Percentiles rank a stretch among this genome's conserved stretches.
Conservation (phyloP, 2,329 filamentous ascomycete genomes). For the Cordyceps cicadae region DNA sequence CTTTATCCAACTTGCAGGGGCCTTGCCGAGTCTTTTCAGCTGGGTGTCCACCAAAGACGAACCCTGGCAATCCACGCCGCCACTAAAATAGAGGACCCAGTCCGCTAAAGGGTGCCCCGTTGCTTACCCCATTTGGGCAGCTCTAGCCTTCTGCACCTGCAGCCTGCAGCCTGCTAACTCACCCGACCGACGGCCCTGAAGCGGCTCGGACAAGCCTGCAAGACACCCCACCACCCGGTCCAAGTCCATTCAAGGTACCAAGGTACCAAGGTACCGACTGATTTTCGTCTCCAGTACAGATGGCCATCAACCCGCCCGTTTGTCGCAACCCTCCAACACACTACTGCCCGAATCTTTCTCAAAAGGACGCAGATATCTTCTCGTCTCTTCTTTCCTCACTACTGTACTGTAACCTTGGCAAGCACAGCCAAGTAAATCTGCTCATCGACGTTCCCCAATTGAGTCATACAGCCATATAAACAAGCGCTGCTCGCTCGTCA, state of each 20-base stretch:
- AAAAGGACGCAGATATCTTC: slow-evolving; percentile 9
- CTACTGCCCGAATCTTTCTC: neutral
- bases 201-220: neutral
- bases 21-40: neutral
- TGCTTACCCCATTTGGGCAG: slow-evolving; percentile 4
- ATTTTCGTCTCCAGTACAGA: neutral
- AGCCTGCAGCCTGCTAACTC: too few relatives aligned
- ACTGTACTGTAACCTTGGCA: neutral
- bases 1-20: neutral
- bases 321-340: neutral
- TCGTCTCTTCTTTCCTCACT: neutral
- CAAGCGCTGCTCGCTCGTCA: slow-evolving; percentile 2
- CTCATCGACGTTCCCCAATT: neutral
- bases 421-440: neutral
- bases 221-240: too few relatives aligned
- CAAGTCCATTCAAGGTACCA: too few relatives aligned
- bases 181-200: neutral
- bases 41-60: neutral
- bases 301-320: neutral
- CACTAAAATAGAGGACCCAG: neutral
- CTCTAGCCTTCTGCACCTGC: neutral
- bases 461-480: neutral
- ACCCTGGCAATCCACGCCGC: neutral
- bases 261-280: neutral
- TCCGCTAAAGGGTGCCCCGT: neutral